Conservation (phyloP, 2,329 filamentous ascomycete species). For the Aspergillus pseudonomiae region DNA sequence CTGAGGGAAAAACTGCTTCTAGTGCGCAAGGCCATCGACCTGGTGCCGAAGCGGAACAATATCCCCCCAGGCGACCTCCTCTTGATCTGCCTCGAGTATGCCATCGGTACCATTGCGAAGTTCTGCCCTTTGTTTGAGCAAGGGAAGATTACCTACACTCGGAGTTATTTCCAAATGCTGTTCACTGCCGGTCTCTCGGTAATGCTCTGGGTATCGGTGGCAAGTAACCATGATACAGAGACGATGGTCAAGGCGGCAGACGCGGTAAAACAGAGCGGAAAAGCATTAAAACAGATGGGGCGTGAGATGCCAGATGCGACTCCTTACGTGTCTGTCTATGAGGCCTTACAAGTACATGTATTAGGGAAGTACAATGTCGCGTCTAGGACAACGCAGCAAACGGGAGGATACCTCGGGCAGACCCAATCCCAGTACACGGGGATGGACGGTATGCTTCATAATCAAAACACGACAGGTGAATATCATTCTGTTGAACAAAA, state of each 20-base stretch:
- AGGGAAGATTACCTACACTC: slow-evolving; percentile 40
- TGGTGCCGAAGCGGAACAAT: slow-evolving; percentile 39
- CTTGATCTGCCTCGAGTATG: slow-evolving; percentile 25
- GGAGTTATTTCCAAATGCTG: slow-evolving; percentile 54
- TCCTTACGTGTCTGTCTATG: not conserved
- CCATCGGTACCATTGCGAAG: not conserved
- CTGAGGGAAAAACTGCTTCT: slow-evolving; percentile 47
- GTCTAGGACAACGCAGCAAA: not conserved
- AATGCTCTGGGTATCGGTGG: slow-evolving; percentile 31
- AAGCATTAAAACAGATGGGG: not conserved
- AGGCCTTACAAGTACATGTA: not conserved
- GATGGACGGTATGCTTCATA: not conserved
- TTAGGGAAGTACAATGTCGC: not conserved
- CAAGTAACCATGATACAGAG: slow-evolving; percentile 5
- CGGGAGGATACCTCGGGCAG: not conserved
- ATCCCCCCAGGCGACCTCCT: slow-evolving; percentile 38
- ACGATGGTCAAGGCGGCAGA: not conserved
- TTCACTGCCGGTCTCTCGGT: slow-evolving; percentile 50
- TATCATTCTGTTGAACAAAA: not conserved
- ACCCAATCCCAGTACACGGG: not conserved
- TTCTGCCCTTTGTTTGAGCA: not conserved
- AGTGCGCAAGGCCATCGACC: slow-evolving; percentile 46
- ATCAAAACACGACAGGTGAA: not conserved
- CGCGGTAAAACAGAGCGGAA: not conserved
- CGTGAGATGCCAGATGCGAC: not conserved